Conservation (phyloP, 208 protist species). For the Trypanosoma rangeli region DNA sequence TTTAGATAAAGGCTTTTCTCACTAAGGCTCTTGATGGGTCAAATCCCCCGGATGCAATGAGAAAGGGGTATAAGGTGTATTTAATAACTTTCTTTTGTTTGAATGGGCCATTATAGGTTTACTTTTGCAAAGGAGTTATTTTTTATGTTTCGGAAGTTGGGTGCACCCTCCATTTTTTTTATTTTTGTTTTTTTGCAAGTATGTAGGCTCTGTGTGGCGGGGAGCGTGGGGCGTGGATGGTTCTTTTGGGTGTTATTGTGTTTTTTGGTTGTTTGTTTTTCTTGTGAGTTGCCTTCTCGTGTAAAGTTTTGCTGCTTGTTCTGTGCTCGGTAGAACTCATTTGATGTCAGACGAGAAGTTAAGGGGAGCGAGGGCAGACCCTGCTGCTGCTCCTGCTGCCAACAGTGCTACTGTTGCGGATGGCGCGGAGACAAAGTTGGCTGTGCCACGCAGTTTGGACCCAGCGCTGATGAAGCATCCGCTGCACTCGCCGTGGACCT, state of each 20-base stretch:
- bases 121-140: slow-evolving; percentile 19
- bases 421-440: background rate
- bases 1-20: no score
- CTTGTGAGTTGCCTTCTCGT: slow-evolving; percentile 25
- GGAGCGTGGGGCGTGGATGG: no score
- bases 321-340: slow-evolving; percentile 5
- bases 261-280: background rate
- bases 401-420: background rate
- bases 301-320: slow-evolving; percentile 11
- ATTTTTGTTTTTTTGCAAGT: no score
- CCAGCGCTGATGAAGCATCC: slow-evolving; percentile 31
- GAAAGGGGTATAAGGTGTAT: no score
- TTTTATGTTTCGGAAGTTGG: background rate
- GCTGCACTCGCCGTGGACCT: slow-evolving; percentile 70
- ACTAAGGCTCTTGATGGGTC: no score
- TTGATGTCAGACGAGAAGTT: slow-evolving; percentile 20
- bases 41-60: no score
- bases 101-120: background rate
- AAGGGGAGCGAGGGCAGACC: background rate
- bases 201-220: no score
- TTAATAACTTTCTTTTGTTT: background rate
- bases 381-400: no score
- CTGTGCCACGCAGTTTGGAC: background rate
- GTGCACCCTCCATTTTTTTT: background rate
- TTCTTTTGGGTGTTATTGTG: background rate